Evolutionary conservation across 768 basidiomycete genomes (phyloP), one percentile per base, ranked within the genome.

Genomic region (Hortiboletus flavorubellus): DNA sequence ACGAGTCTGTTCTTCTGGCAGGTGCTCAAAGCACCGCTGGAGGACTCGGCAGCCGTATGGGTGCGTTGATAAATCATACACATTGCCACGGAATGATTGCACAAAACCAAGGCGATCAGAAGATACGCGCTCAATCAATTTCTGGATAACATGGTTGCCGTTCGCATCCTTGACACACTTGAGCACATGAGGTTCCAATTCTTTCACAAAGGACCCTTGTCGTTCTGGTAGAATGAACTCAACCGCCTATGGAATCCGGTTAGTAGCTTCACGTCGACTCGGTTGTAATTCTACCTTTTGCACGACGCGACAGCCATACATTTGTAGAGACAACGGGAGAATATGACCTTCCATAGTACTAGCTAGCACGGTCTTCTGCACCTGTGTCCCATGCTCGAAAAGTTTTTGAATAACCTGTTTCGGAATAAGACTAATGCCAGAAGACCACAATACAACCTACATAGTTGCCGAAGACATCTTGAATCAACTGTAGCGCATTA

Each of bases 391-490:
- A 62, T 87, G 80, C 70, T 98, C 96, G 62, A 97, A 89, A 62
- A 97, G 68, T 72, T 95, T 96, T 71, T 98, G 96, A 57, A 96
- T 84, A 50, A 94, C 93, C 93, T 95, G 41, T 35, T 44, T 37
- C 34, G 26, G 38, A 55, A 42, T 70, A 16, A 66, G 43, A 51
- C 21, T 26, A 5, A 8, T 21, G 34, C 11, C 38, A 41, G 18
- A 12, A 49, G 34, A 54, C 33, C 26, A 15, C 29, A 7, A 5
- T 15, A 47, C 16, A 31, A 74, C 87, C 62, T 67, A 92, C 90
- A 74, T 97, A 98, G 75, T 98, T 98, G 53, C 95, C 96, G 67
- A 96, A 98, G 43, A 97, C 90, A 67, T 97, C 93, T 63, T 87
- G 87, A 57, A 94, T 88, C 51, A 98, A 78, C 50, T 85, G 81